These are phyloP conservation scores for Lycium ferocissimum DNA, from an alignment of 257 asterid species.

Conservation along the genomic window DNA sequence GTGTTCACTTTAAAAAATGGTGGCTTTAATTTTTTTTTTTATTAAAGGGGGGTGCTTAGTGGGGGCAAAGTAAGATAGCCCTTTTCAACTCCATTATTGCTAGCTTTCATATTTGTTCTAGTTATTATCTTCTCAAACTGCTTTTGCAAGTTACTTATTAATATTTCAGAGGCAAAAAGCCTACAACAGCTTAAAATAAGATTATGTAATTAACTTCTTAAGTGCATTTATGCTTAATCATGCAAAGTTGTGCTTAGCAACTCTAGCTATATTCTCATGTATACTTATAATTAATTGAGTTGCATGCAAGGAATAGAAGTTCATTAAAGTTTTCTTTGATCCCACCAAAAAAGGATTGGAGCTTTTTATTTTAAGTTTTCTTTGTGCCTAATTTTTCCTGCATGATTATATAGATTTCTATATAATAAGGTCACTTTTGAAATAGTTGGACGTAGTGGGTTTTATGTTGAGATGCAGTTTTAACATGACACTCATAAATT, in stretches of 20 bases:
- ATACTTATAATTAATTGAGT: not conserved
- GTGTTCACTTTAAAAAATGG: constrained; percentile 52
- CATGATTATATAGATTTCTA: not conserved
- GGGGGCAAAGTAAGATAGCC: constrained; percentile 60
- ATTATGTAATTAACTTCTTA: not conserved
- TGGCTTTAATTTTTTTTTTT: constrained; percentile 40
- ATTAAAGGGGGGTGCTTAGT: constrained; percentile 52
- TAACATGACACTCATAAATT: not conserved
- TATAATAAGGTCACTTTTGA: not conserved
- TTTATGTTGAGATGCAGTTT: constrained; percentile 11
- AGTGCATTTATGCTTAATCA: constrained; percentile 35
- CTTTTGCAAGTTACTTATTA: constrained; percentile 23
- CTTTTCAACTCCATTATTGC: constrained; percentile 70
- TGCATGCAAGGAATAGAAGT: constrained; percentile 28
- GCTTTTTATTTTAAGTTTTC: not conserved
- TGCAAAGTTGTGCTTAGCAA: constrained; percentile 34
- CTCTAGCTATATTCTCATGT: no score
- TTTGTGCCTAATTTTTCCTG: not conserved
- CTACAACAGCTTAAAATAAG: constrained; percentile 26
- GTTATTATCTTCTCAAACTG: constrained; percentile 56
- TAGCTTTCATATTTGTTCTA: constrained; percentile 48
- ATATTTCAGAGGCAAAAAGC: constrained; percentile 28
- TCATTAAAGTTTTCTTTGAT: not conserved
- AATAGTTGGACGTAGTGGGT: not conserved
- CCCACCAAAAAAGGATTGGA: constrained; percentile 28